Percentiles rank a stretch among this genome's conserved stretches.
Conservation (phyloP, 805 yeast genomes). For the Candida xiaguanensis region DNA sequence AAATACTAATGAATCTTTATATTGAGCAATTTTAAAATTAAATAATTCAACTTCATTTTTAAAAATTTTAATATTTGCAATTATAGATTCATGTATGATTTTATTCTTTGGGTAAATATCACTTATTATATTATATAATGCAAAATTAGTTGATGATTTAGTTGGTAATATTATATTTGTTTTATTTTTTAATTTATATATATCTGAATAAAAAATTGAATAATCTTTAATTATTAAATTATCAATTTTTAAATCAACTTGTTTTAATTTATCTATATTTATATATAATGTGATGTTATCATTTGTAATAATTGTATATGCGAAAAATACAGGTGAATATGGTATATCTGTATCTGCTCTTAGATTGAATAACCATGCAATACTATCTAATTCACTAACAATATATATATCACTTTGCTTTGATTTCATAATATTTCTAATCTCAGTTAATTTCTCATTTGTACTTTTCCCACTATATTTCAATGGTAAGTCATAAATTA, state of each 20-base stretch:
- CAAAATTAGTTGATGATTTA: conserved; percentile 27
- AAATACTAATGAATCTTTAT: conserved; percentile 78
- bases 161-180: conserved; percentile 28
- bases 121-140: conserved; percentile 28
- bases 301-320: conserved; percentile 45
- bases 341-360: conserved; percentile 75
- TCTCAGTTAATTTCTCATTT: conserved; percentile 24
- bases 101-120: conserved; percentile 21
- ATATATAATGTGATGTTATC: conserved; percentile 49
- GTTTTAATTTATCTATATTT: conserved; percentile 41
- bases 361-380: conserved; percentile 86
- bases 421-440: conserved; percentile 28
- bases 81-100: conserved; percentile 25
- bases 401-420: conserved; percentile 37
- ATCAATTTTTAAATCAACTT: conserved; percentile 24
- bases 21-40: conserved; percentile 74
- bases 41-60: conserved; percentile 71
- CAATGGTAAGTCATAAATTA: conserved; percentile 26
- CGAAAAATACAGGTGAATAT: conserved; percentile 82
- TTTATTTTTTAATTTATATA: conserved; percentile 25
- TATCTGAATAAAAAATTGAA: conserved; percentile 54
- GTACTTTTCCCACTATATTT: conserved; percentile 34
- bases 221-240: conserved; percentile 48
- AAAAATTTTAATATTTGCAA: conserved; percentile 58
- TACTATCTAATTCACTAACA: conserved; percentile 76